Base-by-base conservation (phyloP, 495 filamentous ascomycete species). In the Elasticomyces elasticus region DNA sequence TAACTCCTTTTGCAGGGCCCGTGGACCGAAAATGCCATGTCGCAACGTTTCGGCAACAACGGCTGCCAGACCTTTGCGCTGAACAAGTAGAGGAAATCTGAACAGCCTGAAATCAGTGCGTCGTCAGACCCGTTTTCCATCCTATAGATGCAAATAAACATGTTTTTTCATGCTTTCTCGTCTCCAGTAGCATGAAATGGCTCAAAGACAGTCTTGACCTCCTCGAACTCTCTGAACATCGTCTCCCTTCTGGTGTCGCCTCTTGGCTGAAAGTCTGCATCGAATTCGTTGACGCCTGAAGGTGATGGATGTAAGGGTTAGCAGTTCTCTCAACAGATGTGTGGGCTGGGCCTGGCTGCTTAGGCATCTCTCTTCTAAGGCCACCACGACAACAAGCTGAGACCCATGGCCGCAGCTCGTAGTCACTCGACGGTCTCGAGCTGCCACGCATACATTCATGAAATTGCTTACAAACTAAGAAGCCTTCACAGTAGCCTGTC, bases 391-490 rank as follows among this genome's bases (percentile, higher is more conserved):
- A n/a, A n/a, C n/a, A n/a, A n/a, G n/a, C n/a, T n/a, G n/a, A n/a
- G n/a, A n/a, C n/a, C n/a, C n/a, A n/a, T n/a, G n/a, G n/a, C n/a
- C n/a, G n/a, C n/a, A n/a, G n/a, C n/a, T n/a, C n/a, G n/a, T n/a
- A n/a, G n/a, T n/a, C n/a, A n/a, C n/a, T n/a, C n/a, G n/a, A n/a
- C n/a, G n/a, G n/a, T n/a, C n/a, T n/a, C n/a, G n/a, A n/a, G n/a
- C n/a, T n/a, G n/a, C n/a, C n/a, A n/a, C n/a, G n/a, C n/a, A n/a
- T n/a, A n/a, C n/a, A n/a, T n/a, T n/a, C n/a, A n/a, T n/a, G n/a
- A n/a, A n/a, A n/a, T n/a, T n/a, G n/a, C n/a, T n/a, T n/a, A n/a
- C 66, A 67, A 59, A 64, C 63, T 13, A 70, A 58, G 60, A 78
- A 72, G 0, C 74, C 74, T 19, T 72, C 65, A 35, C 45, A 54